Evolutionary conservation across 2,329 filamentous ascomycete species (phyloP).

Genomic region (Zymoseptoria passerinii): DNA sequence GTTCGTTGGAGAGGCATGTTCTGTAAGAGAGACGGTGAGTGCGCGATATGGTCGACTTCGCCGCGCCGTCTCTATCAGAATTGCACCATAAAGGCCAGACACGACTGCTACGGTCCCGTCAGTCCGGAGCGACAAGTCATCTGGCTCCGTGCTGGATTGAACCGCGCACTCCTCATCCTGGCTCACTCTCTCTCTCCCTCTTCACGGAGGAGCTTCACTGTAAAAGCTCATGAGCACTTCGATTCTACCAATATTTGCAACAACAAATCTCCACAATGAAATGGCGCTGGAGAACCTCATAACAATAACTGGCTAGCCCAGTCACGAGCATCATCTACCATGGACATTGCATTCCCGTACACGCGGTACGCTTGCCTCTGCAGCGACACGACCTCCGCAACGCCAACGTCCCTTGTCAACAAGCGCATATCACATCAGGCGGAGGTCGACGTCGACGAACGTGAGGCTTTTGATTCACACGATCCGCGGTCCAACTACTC

Average conservation of each 20-base stretch:
- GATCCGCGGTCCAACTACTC: slow-evolving; percentile 81
- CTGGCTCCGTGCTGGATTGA: too few species aligned
- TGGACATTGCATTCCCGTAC: slow-evolving; percentile 54
- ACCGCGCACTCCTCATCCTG: too few species aligned
- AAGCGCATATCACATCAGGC: slow-evolving; percentile 25
- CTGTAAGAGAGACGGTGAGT: neutral
- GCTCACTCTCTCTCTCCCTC: too few species aligned
- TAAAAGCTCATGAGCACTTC: neutral
- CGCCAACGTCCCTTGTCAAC: slow-evolving; percentile 27
- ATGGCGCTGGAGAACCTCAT: neutral
- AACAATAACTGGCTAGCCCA: neutral
- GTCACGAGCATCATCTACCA: slow-evolving; percentile 18
- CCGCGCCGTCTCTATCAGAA: neutral
- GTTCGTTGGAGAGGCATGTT: slow-evolving; percentile 10
- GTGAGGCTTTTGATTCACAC: slow-evolving; percentile 76
- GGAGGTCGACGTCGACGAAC: slow-evolving; percentile 65
- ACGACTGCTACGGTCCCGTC: neutral
- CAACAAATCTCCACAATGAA: neutral
- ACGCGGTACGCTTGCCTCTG: slow-evolving; percentile 59
- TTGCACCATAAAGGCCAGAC: neutral
- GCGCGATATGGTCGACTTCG: neutral
- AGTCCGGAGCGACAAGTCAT: too few species aligned
- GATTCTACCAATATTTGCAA: neutral
- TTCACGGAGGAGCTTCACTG: too few species aligned
- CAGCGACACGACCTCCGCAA: slow-evolving; percentile 40